Conservation (phyloP, 2,329 filamentous ascomycete species). For the Neofusicoccum laricinum region DNA sequence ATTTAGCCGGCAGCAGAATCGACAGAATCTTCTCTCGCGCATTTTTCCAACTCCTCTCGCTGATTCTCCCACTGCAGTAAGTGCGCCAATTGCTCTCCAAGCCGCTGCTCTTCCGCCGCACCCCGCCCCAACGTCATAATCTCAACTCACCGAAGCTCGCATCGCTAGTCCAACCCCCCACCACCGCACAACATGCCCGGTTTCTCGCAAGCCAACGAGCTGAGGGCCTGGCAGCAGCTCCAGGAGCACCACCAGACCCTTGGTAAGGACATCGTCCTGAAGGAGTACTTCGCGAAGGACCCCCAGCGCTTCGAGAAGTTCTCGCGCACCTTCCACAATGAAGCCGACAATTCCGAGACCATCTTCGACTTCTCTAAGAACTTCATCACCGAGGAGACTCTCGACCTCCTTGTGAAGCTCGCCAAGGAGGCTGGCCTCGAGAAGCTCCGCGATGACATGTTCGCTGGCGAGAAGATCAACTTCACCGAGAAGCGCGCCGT, state of each 20-base stretch:
- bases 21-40: background rate
- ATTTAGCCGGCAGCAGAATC: background rate
- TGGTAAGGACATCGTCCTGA: slow-evolving; percentile 86
- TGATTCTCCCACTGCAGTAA: background rate
- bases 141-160: background rate
- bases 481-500: slow-evolving; percentile 97
- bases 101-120: background rate
- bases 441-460: slow-evolving; percentile 95
- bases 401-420: slow-evolving; percentile 81
- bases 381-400: slow-evolving; percentile 89
- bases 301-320: slow-evolving; percentile 87
- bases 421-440: slow-evolving; percentile 89
- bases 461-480: slow-evolving; percentile 97
- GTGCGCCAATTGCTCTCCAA: background rate
- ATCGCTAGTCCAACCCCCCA: slow-evolving; percentile 3
- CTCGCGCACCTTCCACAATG: slow-evolving; percentile 77
- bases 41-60: background rate
- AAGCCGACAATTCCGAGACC: slow-evolving; percentile 77
- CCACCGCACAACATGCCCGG: slow-evolving; percentile 46
- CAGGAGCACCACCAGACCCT: slow-evolving; percentile 84
- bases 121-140: slow-evolving; percentile 14
- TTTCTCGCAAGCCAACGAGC: slow-evolving; percentile 81
- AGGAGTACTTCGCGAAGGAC: slow-evolving; percentile 88
- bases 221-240: slow-evolving; percentile 84
- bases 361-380: slow-evolving; percentile 99